Base-by-base conservation (phyloP, 1,139 yeast genomes). In the Tardiomyces blankii region DNA sequence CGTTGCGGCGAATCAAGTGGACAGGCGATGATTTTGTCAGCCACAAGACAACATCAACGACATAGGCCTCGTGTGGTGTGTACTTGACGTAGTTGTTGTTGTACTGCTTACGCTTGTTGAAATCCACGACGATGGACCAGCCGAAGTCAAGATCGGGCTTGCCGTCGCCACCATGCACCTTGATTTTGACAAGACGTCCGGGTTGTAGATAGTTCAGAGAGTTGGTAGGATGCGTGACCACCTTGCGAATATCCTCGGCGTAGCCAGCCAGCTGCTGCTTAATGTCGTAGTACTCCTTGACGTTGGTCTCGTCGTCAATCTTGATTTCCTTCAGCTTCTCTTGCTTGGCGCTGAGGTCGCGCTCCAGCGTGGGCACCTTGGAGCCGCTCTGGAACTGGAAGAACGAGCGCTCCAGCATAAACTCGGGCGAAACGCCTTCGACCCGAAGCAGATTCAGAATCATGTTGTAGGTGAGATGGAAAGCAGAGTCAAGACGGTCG, bases 381-480 rank as follows among this genome's bases (percentile, higher is more conserved):
- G 93, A 78, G 9, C 93, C 88, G 62, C 85, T 89, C 64, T 93
- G 99, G 62, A 89, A 93, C 66, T 93, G 99, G 68, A 71, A 91
- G 60, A 93, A 93, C 2, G 98, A 91, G 55, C 83, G 77, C 61
- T 88, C 95, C 56, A 93, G 74, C 96, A 93, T 89, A 54, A 83
- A 93, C 64, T 93, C 98, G 0, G 98, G 98, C 0, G 97, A 88
- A 47, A 93, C 87, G 49, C 98, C 97, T 66, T 91, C 98, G 14
- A 93, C 98, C 61, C 98, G 78, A 82, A 91, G 78, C 63, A 93
- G 73, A 61, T 89, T 89, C 63, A 89, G 74, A 60, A 89, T 84
- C 97, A 93, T 93, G 63, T 91, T 93, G 66, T 93, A 93, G 16
- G 96, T 96, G 51, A 93, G 70, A 63, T 89, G 96, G 75, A 91